Percentiles rank a stretch among this genome's conserved stretches.
Conservation (phyloP, 306 rosid species). For the Malus orientalis region DNA sequence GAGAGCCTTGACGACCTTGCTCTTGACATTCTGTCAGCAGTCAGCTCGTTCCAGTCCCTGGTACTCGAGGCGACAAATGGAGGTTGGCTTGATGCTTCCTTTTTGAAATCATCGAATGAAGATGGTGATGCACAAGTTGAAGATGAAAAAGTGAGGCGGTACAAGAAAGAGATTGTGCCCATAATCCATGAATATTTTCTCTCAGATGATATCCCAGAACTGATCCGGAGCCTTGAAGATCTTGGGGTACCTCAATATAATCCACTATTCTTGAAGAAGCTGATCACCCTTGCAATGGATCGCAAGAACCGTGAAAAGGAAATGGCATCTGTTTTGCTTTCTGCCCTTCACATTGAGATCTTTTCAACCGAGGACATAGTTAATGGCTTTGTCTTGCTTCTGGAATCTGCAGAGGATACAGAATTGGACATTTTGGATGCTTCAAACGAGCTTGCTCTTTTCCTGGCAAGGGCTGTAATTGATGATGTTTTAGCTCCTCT, state of each 20-base stretch:
- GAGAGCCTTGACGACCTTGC: conserved; percentile 97
- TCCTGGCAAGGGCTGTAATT: conserved; percentile 89
- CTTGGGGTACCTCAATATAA: conserved; percentile 71
- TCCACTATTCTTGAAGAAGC: conserved; percentile 81
- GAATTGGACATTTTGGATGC: conserved; percentile 92
- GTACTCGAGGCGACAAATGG: conserved; percentile 73
- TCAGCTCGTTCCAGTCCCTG: conserved; percentile 49
- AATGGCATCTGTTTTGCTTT: conserved; percentile 94
- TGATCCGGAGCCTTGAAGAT: conserved; percentile 83
- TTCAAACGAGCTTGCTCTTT: conserved; percentile 90
- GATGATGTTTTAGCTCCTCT: conserved; percentile 91
- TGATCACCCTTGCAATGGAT: conserved; percentile 93
- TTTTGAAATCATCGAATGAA: conserved; percentile 44
- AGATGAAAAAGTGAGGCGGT: conserved; percentile 57
- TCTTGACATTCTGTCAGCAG: conserved; percentile 91
- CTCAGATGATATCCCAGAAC: conserved; percentile 95
- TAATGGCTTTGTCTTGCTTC: conserved; percentile 75
- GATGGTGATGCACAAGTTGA: conserved; percentile 48
- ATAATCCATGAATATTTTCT: conserved; percentile 90
- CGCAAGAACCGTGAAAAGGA: conserved; percentile 96
- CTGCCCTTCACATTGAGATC: conserved; percentile 92
- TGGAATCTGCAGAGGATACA: conserved; percentile 92
- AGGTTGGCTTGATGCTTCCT: conserved; percentile 95
- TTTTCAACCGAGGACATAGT: conserved; percentile 89
- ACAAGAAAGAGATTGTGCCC: conserved; percentile 75